Evolutionary conservation across 2,329 filamentous ascomycete species (phyloP), one percentile per base, ranked within the genome.

Genomic region (Diatrype stigma): DNA sequence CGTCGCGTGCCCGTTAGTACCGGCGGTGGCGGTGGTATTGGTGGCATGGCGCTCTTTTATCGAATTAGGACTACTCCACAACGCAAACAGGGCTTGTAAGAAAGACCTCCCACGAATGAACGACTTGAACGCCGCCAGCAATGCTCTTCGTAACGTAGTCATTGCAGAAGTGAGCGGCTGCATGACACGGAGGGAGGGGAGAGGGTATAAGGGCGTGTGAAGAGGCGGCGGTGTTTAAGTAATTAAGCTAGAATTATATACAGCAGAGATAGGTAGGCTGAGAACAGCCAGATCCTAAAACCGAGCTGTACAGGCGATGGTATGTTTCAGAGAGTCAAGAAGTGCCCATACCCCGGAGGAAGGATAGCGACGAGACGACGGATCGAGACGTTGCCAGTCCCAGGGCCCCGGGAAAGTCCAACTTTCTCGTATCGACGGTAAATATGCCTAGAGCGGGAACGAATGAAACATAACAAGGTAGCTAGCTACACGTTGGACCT

Each of bases 41-140:
- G 49, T 53, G 48, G 46, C 56, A 34, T 57, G 58, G 21, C 60
- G 60, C n/a, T 60, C 56, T 42, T 68, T 69, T 49, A 70, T 53
- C 44, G 63, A 57, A 44, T 70, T 58, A 28, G 79, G 73, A 51
- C 66, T 71, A 42, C 76, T 67, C 77, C 79, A 82, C 62, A 78
- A 78, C 52, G 77, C 70, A 52, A 85, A 66, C 28, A 85, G 69
- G 47, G 80, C 78, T 61, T 81, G 75, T 52, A 85, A 65, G 54
- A 85, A 69, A 46, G 80, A 81, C 69, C 79, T 84, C 59, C 82
- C 82, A 47, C 76, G 74, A 46, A 82, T 69, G 50, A 85, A 72
- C 59, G 79, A 81, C 70, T 76, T 82, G 64, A 84, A 67, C 53
- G 79, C 80, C 56, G 78, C 72, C 54, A 80, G 60, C 60, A 85